These are phyloP conservation scores for Fraxinus anomala DNA, from an alignment of 257 asterid genomes.

Conservation along the genomic window DNA sequence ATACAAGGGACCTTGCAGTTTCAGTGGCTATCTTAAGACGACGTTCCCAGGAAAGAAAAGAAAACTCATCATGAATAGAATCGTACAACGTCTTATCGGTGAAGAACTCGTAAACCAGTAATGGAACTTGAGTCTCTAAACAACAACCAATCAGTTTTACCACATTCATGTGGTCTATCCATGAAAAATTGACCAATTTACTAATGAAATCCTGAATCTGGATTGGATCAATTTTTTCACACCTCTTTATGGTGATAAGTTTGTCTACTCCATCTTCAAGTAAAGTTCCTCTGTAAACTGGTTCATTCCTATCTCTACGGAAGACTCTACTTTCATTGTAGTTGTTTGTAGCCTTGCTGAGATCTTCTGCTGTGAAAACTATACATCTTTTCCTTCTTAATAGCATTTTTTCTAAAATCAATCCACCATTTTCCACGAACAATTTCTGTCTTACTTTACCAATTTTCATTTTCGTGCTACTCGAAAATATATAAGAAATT, in stretches of 20 bases:
- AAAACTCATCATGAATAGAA: neutral
- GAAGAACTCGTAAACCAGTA: slow-evolving; percentile 28
- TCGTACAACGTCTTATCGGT: slow-evolving; percentile 25
- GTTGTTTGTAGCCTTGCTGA: slow-evolving; percentile 30
- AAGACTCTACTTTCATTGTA: slow-evolving; percentile 22
- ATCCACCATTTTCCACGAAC: slow-evolving; percentile 34
- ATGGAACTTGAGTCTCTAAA: slow-evolving; percentile 30
- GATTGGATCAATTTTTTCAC: slow-evolving; percentile 9
- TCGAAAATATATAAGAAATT: slow-evolving; percentile 31
- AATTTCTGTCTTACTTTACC: slow-evolving; percentile 17
- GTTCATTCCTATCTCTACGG: slow-evolving; percentile 4
- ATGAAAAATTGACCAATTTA: slow-evolving; percentile 26
- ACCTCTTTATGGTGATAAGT: slow-evolving; percentile 11
- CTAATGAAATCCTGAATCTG: slow-evolving; percentile 19
- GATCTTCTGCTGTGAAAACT: slow-evolving; percentile 34
- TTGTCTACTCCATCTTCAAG: neutral
- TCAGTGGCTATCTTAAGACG: slow-evolving; percentile 29
- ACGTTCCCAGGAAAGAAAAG: slow-evolving; percentile 32
- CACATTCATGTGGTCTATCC: slow-evolving; percentile 30
- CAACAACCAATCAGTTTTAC: slow-evolving; percentile 37
- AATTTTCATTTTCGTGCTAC: slow-evolving; percentile 25
- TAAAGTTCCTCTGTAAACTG: slow-evolving; percentile 26
- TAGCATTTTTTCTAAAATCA: slow-evolving; percentile 19
- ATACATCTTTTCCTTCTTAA: neutral
- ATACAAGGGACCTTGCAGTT: slow-evolving; percentile 25